phyloP scores from a whole-genome alignment of 2,329 filamentous ascomycete species.

The Xylariaceae sp. region DNA sequence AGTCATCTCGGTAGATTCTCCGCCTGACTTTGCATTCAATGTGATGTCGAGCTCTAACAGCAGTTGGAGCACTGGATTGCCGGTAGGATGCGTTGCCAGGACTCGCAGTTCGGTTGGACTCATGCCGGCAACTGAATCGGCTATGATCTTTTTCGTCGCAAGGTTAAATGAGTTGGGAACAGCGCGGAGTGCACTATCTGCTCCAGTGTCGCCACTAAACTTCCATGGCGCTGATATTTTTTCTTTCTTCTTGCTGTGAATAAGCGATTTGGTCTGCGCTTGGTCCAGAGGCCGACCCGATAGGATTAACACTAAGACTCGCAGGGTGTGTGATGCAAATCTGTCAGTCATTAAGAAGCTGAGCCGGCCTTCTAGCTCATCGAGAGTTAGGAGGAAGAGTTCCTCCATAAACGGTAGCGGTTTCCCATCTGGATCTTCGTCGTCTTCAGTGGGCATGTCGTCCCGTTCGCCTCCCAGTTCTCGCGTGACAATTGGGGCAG shows the following conservation, averaged over 20 bases:
- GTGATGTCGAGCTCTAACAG: constrained; percentile 82
- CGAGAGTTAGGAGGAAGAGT: constrained; percentile 75
- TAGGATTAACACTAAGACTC: constrained; percentile 79
- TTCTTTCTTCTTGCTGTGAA: constrained; percentile 92
- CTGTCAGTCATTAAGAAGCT: constrained; percentile 78
- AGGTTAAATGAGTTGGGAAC: constrained; percentile 76
- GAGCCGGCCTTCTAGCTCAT: constrained; percentile 83
- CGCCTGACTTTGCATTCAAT: constrained; percentile 58
- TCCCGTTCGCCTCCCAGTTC: constrained; percentile 58
- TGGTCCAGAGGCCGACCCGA: constrained; percentile 77
- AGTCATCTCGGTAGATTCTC: constrained; percentile 39
- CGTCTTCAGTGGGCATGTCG: constrained; percentile 39
- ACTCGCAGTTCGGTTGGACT: constrained; percentile 77
- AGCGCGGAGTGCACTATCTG: constrained; percentile 43
- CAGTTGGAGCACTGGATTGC: constrained; percentile 89
- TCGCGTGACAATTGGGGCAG: constrained; percentile 71
- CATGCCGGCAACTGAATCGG: constrained; percentile 67
- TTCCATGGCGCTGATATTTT: constrained; percentile 61
- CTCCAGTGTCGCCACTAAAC: constrained; percentile 47
- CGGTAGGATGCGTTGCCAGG: constrained; percentile 81
- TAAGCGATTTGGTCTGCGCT: constrained; percentile 62
- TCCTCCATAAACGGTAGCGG: constrained; percentile 70
- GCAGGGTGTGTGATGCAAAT: constrained; percentile 87
- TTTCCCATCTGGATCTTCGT: constrained; percentile 43
- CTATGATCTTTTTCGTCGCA: constrained; percentile 77